Conservation (phyloP, 2,329 filamentous ascomycete genomes). For the Samsoniella hepiali region DNA sequence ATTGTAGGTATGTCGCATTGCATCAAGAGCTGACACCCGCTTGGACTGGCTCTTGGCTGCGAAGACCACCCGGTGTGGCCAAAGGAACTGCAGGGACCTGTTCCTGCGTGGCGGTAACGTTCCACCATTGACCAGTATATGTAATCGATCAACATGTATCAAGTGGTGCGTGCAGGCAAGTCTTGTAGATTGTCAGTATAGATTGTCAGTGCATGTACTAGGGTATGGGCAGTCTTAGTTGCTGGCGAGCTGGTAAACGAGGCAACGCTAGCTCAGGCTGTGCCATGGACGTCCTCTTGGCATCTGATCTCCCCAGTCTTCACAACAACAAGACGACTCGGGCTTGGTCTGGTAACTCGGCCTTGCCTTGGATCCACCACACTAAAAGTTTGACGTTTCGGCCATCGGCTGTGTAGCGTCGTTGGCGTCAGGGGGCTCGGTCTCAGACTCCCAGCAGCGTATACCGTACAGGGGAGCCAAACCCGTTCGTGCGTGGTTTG, state of each 20-base stretch:
- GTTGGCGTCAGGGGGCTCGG: background rate
- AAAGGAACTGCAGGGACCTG: background rate
- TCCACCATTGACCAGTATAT: background rate
- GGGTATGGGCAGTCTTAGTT: background rate
- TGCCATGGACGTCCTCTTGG: constrained; percentile 1
- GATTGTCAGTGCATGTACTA: background rate
- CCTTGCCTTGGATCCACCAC: background rate
- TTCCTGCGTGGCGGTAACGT: background rate
- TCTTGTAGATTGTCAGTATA: background rate
- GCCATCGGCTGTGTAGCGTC: constrained; percentile 4
- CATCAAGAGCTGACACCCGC: background rate
- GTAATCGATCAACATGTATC: background rate
- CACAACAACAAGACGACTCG: background rate
- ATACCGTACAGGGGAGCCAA: background rate
- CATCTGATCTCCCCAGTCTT: constrained; percentile 5
- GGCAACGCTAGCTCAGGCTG: background rate
- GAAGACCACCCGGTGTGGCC: background rate
- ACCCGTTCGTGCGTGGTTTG: constrained; percentile 5
- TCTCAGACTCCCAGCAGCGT: background rate
- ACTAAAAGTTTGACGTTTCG: background rate
- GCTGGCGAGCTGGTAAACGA: background rate
- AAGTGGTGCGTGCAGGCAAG: background rate
- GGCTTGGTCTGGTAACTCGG: background rate
- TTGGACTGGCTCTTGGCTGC: background rate
- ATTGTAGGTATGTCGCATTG: background rate